A percentile compares a stretch with the other conserved stretches of the same genome.
phyloP scores from a whole-genome alignment of 495 filamentous ascomycete genomes.

The Massariosphaeria phaeospora region DNA sequence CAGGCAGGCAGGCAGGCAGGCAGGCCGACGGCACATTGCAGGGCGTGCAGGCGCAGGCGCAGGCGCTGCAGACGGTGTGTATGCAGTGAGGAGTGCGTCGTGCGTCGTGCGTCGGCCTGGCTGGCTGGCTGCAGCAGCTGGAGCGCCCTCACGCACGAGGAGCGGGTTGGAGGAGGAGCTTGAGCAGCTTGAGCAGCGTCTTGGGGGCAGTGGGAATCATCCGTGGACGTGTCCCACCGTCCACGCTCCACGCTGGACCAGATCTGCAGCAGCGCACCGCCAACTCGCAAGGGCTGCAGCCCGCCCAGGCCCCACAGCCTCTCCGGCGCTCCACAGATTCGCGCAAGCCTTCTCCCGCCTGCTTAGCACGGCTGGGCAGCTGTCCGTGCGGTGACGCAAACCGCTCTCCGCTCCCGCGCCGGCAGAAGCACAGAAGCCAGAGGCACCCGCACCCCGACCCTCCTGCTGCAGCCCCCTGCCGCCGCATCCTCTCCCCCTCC shows the following conservation, averaged over 20 bases:
- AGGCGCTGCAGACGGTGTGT: not conserved
- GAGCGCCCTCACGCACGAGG: conserved; percentile 13
- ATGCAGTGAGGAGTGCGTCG: not conserved
- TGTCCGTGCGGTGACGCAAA: conserved; percentile 31
- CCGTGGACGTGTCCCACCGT: no score
- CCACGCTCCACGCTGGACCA: conserved; percentile 12
- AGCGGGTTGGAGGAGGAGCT: conserved; percentile 3
- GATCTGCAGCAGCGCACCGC: conserved; percentile 7
- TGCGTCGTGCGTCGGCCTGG: conserved; percentile 18
- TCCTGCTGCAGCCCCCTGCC: conserved; percentile 16
- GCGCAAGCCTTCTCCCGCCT: conserved; percentile 27
- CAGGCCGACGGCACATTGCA: not conserved
- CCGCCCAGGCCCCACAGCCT: not conserved
- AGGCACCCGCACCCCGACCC: conserved; percentile 19
- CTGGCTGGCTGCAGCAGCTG: conserved; percentile 3
- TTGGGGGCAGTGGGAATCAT: no score
- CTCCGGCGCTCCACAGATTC: conserved; percentile 16
- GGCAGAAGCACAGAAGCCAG: conserved; percentile 29
- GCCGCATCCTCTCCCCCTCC: conserved; percentile 12
- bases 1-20: no score
- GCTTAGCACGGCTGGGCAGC: conserved; percentile 18
- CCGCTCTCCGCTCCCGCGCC: conserved; percentile 31
- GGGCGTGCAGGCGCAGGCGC: not conserved
- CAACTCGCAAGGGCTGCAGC: conserved; percentile 2
- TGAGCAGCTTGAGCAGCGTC: not conserved